These are phyloP conservation scores for Lachnellula suecica DNA, from an alignment of 2,329 filamentous ascomycete genomes.

Conservation along the genomic window DNA sequence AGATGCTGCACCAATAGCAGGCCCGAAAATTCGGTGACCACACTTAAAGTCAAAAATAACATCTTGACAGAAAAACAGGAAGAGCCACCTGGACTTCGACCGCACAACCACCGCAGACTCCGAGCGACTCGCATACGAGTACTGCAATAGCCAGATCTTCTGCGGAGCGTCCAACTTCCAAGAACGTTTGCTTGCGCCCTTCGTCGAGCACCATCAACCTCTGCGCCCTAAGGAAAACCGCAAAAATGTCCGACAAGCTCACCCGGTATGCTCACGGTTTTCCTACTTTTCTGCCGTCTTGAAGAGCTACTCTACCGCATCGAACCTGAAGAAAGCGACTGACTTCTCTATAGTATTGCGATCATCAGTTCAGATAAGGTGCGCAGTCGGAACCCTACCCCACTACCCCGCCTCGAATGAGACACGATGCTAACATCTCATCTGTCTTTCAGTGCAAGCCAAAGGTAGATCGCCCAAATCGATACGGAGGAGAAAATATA, in stretches of 20 bases:
- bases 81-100: no score
- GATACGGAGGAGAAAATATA: slow-evolving; percentile 23
- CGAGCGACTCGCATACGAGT: no score
- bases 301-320: background rate
- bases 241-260: slow-evolving; percentile 82
- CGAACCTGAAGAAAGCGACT: slow-evolving; percentile 7
- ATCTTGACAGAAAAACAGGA: no score
- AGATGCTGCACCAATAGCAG: no score
- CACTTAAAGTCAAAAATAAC: no score
- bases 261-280: slow-evolving; percentile 68
- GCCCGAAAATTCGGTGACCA: no score
- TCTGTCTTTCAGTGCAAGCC: slow-evolving; percentile 70
- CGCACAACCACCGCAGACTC: no score
- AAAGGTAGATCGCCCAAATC: slow-evolving; percentile 55
- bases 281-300: background rate
- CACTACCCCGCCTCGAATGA: slow-evolving; percentile 33
- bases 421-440: slow-evolving; percentile 38
- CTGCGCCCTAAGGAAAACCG: slow-evolving; percentile 6
- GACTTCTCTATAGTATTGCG: slow-evolving; percentile 69
- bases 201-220: background rate
- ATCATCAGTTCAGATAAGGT: slow-evolving; percentile 99
- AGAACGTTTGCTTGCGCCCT: no score
- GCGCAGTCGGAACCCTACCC: slow-evolving; percentile 39
- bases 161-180: background rate
- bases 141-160: no score